Evolutionary conservation across 345 rosid species (phyloP), one percentile per base, ranked within the genome.

Genomic region (Leavenworthia alabamica): DNA sequence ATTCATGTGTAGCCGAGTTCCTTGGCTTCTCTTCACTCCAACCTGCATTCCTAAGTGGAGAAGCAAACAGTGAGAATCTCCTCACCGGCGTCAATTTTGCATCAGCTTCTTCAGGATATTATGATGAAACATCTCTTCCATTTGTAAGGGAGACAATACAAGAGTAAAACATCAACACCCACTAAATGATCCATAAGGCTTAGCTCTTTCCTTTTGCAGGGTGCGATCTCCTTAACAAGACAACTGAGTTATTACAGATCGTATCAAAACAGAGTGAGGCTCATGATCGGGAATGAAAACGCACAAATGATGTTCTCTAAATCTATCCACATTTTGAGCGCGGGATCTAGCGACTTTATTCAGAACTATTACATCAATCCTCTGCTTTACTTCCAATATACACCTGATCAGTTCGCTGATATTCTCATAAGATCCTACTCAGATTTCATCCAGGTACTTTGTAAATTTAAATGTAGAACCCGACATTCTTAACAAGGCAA

Each of bases 311-410:
- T 86, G 60, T 77, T 84, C 76, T 76, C 95, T 0, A 63, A 76
- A 9, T 85, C 74, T 49, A 80, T 92, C 73, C 93, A 92, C 74
- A 84, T 92, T 47, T 72, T 92, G 61, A 86, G 88, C 22, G 90
- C 93, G 4, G 98, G 97, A 35, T 85, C 78, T 75, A 89, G 97
- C 71, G 97, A 92, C 74, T 89, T 78, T 73, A 68, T 92, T 74
- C 97, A 92, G 80, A 86, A 92, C 75, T 92, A 86, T 78, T 89
- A 89, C 73, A 46, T 92, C 64, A 77, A 81, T 71, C 89, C 91
- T 49, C 44, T 82, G 26, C 80, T 89, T 48, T 82, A 73, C 47
- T 28, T 71, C 67, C 9, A 67, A 43, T 75, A 82, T 77, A 50
- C 93, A 42, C 76, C 81, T 7, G 88, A 82, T 31, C 83, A 66